Conservation (phyloP, 192 early-diverging fungal species). For the Phlyctochytrium planicorne region DNA sequence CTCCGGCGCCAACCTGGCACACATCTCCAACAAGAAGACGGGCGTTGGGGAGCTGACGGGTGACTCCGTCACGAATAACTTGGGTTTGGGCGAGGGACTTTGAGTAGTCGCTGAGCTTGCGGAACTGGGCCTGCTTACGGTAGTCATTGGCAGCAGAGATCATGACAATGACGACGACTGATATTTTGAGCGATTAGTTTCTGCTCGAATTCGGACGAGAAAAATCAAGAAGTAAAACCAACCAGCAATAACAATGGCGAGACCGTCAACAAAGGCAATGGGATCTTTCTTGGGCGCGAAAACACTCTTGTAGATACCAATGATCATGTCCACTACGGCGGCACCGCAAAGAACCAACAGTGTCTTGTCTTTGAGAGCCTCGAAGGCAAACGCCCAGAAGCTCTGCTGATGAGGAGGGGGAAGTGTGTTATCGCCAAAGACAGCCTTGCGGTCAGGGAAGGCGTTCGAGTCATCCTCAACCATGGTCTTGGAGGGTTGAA, state of each 20-base stretch:
- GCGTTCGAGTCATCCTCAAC: neutral
- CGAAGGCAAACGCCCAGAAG: slow-evolving; percentile 39
- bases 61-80: slow-evolving; percentile 72
- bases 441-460: neutral
- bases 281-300: slow-evolving; percentile 63
- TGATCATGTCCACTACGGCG: slow-evolving; percentile 73
- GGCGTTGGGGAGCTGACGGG: slow-evolving; percentile 70
- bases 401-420: slow-evolving; percentile 32
- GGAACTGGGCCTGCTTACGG: slow-evolving; percentile 55
- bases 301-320: slow-evolving; percentile 83
- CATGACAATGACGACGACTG: slow-evolving; percentile 86
- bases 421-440: slow-evolving; percentile 44
- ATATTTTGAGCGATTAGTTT: slow-evolving; percentile 10
- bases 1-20: slow-evolving; percentile 81
- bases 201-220: neutral
- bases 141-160: slow-evolving; percentile 82
- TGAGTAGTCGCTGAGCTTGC: slow-evolving; percentile 46
- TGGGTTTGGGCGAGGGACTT: slow-evolving; percentile 35
- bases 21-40: slow-evolving; percentile 92
- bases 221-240: slow-evolving; percentile 21
- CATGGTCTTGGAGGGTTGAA: neutral
- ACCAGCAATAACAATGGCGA: slow-evolving; percentile 76
- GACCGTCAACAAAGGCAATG: slow-evolving; percentile 61
- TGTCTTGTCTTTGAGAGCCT: slow-evolving; percentile 52
- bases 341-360: slow-evolving; percentile 86